Evolutionary conservation across 768 basidiomycete species (phyloP).

Genomic region (Termitomyces sp.): DNA sequence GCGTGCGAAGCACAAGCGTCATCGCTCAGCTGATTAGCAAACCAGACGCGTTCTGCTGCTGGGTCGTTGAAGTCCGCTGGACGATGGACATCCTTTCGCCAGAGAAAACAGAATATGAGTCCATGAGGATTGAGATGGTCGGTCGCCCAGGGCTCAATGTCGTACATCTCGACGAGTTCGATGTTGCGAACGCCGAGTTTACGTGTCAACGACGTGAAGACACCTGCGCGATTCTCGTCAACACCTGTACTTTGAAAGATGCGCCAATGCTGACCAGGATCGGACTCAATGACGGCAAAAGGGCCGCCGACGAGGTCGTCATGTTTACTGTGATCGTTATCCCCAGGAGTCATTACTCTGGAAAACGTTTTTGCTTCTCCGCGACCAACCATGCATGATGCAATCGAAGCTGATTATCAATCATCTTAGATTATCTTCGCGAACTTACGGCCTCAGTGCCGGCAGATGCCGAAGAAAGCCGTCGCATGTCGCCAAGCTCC

Average conservation of each 20-base stretch:
- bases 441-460: background rate
- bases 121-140: conserved; percentile 53
- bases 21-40: conserved; percentile 61
- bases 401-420: background rate
- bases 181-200: conserved; percentile 46
- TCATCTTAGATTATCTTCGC: background rate
- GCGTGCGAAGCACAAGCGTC: conserved; percentile 63
- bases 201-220: conserved; percentile 53
- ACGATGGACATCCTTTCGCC: conserved; percentile 42
- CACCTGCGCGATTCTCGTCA: conserved; percentile 27
- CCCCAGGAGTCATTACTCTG: background rate
- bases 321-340: background rate
- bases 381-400: background rate
- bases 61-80: conserved; percentile 45
- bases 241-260: background rate
- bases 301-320: conserved; percentile 55
- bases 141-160: conserved; percentile 59
- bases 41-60: conserved; percentile 55
- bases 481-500: background rate
- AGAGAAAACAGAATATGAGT: conserved; percentile 59
- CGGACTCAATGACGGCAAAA: conserved; percentile 57
- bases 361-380: conserved; percentile 1
- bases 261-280: conserved; percentile 30
- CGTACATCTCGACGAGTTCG: conserved; percentile 54
- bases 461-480: background rate